These are phyloP conservation scores for Musa balbisiana DNA, from an alignment of 202 grass and related monocot species.

Conservation along the genomic window DNA sequence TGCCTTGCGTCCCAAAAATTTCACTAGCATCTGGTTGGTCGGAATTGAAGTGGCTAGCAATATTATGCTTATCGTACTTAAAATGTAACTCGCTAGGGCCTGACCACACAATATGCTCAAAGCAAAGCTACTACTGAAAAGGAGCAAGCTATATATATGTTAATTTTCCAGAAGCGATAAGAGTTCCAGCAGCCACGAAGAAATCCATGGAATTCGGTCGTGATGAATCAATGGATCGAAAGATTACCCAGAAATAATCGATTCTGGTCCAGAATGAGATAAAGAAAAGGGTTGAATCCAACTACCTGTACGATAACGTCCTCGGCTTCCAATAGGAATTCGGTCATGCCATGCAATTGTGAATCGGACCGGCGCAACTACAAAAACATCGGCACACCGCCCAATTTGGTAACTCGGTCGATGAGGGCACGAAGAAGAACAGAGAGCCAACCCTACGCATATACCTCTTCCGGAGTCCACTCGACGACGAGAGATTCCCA, in stretches of 20 bases:
- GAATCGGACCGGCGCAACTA: conserved; percentile 6
- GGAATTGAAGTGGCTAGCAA: not conserved
- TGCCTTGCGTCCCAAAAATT: too few relatives aligned
- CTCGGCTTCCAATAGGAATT: conserved; percentile 17
- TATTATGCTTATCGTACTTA: not conserved
- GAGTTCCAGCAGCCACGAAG: too few relatives aligned
- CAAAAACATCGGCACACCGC: not conserved
- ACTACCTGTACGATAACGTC: conserved; percentile 19
- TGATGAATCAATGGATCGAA: too few relatives aligned
- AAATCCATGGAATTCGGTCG: too few relatives aligned
- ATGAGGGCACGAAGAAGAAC: conserved; percentile 5
- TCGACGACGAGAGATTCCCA: conserved; percentile 15
- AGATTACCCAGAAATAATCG: too few relatives aligned
- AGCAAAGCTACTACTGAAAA: not conserved
- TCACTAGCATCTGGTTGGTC: too few relatives aligned
- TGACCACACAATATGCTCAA: not conserved
- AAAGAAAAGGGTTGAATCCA: not conserved
- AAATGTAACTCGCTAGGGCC: not conserved
- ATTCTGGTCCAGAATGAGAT: not conserved
- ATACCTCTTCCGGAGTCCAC: conserved; percentile 13
- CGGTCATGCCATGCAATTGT: conserved; percentile 8
- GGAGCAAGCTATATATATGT: too few relatives aligned
- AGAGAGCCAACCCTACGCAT: too few relatives aligned
- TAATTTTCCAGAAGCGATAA: too few relatives aligned
- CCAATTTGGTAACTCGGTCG: not conserved